Evolutionary conservation across 306 rosid genomes (phyloP).

Genomic region (Castanopsis chinensis): DNA sequence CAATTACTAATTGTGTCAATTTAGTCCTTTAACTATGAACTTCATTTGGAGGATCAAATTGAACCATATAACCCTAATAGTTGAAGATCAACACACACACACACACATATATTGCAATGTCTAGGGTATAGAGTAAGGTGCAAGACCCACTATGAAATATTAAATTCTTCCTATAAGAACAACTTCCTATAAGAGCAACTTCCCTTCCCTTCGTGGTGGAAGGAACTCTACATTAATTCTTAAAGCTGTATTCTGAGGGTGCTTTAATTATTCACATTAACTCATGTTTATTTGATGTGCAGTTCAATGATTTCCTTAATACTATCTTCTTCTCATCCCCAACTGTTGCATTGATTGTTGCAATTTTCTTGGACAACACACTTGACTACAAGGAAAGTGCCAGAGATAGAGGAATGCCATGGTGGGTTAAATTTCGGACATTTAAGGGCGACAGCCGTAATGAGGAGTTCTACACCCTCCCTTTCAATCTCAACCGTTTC

Average conservation of each 20-base stretch:
- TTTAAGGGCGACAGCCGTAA: conserved; percentile 86
- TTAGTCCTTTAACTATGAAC: too few relatives aligned
- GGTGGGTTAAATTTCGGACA: conserved; percentile 93
- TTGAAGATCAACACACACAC: too few relatives aligned
- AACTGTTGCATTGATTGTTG: conserved; percentile 74
- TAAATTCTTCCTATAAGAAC: too few relatives aligned
- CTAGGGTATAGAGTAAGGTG: too few relatives aligned
- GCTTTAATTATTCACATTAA: not conserved
- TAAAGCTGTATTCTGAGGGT: not conserved
- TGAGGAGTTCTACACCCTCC: conserved; percentile 97
- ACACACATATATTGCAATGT: too few relatives aligned
- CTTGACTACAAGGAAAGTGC: conserved; percentile 85
- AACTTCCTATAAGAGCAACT: too few relatives aligned
- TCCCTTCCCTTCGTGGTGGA: too few relatives aligned
- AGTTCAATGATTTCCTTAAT: conserved; percentile 94
- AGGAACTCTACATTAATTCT: not conserved
- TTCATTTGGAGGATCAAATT: too few relatives aligned
- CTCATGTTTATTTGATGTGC: conserved; percentile 21
- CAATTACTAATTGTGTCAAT: too few relatives aligned
- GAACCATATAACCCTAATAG: too few relatives aligned
- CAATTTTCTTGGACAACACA: conserved; percentile 94
- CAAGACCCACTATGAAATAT: too few relatives aligned
- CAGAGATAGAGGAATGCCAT: conserved; percentile 97
- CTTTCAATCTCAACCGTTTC: conserved; percentile 93
- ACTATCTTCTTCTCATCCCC: conserved; percentile 92